Conservation (phyloP, 148 eudicot genomes). For the Rhododendron molle region DNA sequence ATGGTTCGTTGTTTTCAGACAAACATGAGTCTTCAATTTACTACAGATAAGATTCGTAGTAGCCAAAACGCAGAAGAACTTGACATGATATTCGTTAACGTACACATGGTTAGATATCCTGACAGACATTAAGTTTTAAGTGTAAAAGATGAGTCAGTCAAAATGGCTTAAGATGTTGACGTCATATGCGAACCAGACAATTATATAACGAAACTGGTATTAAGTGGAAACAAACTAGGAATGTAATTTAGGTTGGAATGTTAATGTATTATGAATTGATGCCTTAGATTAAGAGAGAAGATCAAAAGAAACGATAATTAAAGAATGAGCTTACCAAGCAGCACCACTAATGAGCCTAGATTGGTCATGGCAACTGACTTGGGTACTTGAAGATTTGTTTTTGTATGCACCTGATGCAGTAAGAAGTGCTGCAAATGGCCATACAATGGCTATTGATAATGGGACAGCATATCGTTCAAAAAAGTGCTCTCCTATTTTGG, state of each 20-base stretch:
- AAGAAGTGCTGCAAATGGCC: constrained; percentile 78
- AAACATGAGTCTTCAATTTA: background rate
- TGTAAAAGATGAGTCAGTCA: no score
- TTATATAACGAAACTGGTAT: background rate
- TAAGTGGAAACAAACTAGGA: background rate
- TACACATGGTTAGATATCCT: background rate
- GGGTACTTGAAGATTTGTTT: constrained; percentile 50
- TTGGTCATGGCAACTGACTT: constrained; percentile 74
- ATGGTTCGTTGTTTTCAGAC: background rate
- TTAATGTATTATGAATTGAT: background rate
- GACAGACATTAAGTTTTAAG: no score
- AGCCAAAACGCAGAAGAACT: background rate
- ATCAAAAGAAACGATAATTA: background rate
- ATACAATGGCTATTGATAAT: constrained; percentile 50
- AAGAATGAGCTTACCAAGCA: constrained; percentile 50
- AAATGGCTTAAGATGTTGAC: no score
- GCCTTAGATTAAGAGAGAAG: background rate
- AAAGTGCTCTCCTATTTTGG: constrained; percentile 48
- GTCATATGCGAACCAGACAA: background rate
- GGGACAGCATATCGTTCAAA: constrained; percentile 54
- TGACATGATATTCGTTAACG: background rate
- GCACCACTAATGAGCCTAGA: constrained; percentile 69
- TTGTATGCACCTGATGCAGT: constrained; percentile 80
- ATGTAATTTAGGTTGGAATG: background rate
- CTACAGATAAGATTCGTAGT: background rate